Evolutionary conservation across 306 rosid genomes (phyloP).

Genomic region (Fagus crenata): DNA sequence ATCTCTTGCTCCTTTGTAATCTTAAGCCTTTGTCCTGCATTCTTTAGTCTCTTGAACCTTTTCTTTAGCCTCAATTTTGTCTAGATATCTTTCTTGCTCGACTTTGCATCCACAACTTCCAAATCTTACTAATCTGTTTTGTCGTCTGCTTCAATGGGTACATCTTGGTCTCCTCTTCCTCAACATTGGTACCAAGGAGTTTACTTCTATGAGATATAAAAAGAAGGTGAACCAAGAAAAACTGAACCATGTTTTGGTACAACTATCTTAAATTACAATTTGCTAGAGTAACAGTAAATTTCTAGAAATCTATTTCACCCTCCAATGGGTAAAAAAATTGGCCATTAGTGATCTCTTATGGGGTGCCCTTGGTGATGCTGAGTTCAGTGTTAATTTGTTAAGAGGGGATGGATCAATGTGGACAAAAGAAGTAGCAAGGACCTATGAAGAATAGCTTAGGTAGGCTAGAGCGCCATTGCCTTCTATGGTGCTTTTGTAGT

Average conservation of each 20-base stretch:
- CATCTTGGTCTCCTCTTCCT: not conserved
- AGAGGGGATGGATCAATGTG: not conserved
- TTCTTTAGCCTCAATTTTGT: not conserved
- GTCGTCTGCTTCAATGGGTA: constrained; percentile 1
- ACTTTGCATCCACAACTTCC: not conserved
- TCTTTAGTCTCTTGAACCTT: not conserved
- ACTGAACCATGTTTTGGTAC: too few species aligned
- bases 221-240: too few species aligned
- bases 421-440: not conserved
- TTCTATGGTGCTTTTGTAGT: not conserved
- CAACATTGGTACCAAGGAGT: too few species aligned
- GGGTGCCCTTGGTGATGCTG: not conserved
- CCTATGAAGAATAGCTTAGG: not conserved
- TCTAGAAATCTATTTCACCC: too few species aligned
- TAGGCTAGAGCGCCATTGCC: not conserved
- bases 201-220: too few species aligned
- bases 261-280: too few species aligned
- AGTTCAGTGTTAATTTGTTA: not conserved
- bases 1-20: not conserved
- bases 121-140: not conserved
- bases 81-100: not conserved
- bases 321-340: not conserved
- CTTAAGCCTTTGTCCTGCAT: not conserved
- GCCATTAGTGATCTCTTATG: not conserved
- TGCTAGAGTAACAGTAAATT: too few species aligned